Evolutionary conservation across 768 basidiomycete genomes (phyloP), one percentile per base, ranked within the genome.

Genomic region (Cubamyces lactineus): DNA sequence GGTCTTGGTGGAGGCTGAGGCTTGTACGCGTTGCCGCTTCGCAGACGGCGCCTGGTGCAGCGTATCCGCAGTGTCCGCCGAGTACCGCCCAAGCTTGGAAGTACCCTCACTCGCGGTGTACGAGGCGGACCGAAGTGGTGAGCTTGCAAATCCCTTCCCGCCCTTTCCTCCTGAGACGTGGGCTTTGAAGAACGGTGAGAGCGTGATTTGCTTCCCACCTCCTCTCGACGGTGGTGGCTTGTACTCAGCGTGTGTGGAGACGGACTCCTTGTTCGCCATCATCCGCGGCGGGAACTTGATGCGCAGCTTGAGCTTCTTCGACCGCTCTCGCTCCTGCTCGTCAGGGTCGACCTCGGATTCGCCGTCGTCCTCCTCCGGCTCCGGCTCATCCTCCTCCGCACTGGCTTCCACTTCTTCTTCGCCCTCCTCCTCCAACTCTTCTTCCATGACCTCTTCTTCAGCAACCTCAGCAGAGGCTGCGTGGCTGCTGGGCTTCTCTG

Each of bases 271-370:
- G 39, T 28, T 24, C 6, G 63, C 46, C 8, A 64, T 51, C 48
- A 52, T 69, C 38, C 74, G 70, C 3, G 74, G 65, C 57, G 74
- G 71, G 54, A 76, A 59, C 66, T 73, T 76, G 71, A 79, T 71
- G 59, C 76, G 76, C 24, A 78, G 66, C 67, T 72, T 80, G 64
- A 75, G 69, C 48, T 71, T 77, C 73, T 72, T 68, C 74, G 69
- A 62, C 53, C 41, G 78, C 72, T 63, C 70, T 71, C 65, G 64
- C 53, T 69, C 67, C 58, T 64, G 48, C 67, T 70, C 71, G 46
- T 72, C 70, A n/a, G 71, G 66, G 40, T 76, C 76, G 19, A 73
- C 59, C 54, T 76, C 77, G 15, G 70, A 72, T 30, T 71, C 70
- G 15, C 67, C 69, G 23, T 71, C 67, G 21, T 71, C 71, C 39